A percentile compares a stretch with the other conserved stretches of the same genome.
Evolutionary conservation across 495 filamentous ascomycete species (phyloP).

Genomic region (Cladorrhinum samala): DNA sequence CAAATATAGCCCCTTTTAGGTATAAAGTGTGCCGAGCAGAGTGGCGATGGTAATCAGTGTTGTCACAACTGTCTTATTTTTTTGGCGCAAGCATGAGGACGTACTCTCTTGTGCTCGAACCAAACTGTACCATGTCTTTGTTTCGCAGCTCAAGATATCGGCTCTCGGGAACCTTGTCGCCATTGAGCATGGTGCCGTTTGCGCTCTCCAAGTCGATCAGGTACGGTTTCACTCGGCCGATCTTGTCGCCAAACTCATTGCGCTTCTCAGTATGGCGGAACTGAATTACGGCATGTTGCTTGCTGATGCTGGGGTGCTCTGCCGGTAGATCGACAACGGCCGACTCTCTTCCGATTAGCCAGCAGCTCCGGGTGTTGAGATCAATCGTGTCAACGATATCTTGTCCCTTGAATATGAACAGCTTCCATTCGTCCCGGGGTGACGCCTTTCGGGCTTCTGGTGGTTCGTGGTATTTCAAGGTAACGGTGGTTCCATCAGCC

Average conservation of each 20-base stretch:
- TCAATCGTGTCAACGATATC: slow-evolving; percentile 76
- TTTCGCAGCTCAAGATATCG: slow-evolving; percentile 81
- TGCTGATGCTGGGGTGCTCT: slow-evolving; percentile 86
- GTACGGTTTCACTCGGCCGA: slow-evolving; percentile 80
- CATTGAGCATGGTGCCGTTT: slow-evolving; percentile 83
- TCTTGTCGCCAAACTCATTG: slow-evolving; percentile 79
- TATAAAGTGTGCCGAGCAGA: too few species aligned
- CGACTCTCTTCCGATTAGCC: slow-evolving; percentile 78
- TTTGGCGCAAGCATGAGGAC: slow-evolving; percentile 65
- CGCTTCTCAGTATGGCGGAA: slow-evolving; percentile 78
- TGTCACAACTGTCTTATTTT: slow-evolving; percentile 27
- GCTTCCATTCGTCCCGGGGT: slow-evolving; percentile 68
- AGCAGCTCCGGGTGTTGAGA: slow-evolving; percentile 70
- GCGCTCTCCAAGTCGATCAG: slow-evolving; percentile 89
- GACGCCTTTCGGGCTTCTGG: slow-evolving; percentile 86
- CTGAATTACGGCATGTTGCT: slow-evolving; percentile 93
- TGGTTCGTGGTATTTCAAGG: slow-evolving; percentile 94
- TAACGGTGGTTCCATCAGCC: slow-evolving; percentile 59
- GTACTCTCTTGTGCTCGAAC: slow-evolving; percentile 79
- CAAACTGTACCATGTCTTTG: slow-evolving; percentile 85
- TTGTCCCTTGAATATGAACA: slow-evolving; percentile 87
- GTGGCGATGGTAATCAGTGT: too few species aligned
- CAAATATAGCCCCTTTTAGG: too few species aligned
- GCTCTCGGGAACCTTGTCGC: slow-evolving; percentile 61
- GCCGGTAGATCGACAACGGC: slow-evolving; percentile 75